A percentile compares a stretch with the other conserved stretches of the same genome.
Evolutionary conservation across 73 alveolate species (phyloP).

Genomic region (Paramecium bursaria): DNA sequence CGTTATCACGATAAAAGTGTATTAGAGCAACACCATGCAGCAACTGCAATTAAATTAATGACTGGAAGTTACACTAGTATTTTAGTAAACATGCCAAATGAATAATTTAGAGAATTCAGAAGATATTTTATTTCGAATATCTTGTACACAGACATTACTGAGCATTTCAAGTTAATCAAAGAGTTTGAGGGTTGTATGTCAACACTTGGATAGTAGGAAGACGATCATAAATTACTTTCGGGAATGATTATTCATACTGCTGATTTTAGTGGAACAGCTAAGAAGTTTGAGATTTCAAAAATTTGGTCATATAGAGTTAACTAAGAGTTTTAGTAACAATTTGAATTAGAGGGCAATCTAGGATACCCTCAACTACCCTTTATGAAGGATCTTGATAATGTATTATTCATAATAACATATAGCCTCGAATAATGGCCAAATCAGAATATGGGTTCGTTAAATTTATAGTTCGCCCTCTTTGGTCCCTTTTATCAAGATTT

Average conservation of each 20-base stretch:
- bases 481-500: slow-evolving; percentile 58
- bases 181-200: slow-evolving; percentile 41
- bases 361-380: slow-evolving; percentile 62
- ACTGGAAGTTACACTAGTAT: slow-evolving; percentile 70
- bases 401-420: not conserved
- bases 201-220: slow-evolving; percentile 13
- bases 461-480: slow-evolving; percentile 66
- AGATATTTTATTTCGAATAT: slow-evolving; percentile 77
- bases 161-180: slow-evolving; percentile 63
- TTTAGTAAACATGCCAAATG: slow-evolving; percentile 69
- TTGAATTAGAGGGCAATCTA: slow-evolving; percentile 58
- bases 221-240: slow-evolving; percentile 49
- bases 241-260: slow-evolving; percentile 70
- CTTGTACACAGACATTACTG: slow-evolving; percentile 77
- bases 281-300: slow-evolving; percentile 40
- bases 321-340: slow-evolving; percentile 59
- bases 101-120: slow-evolving; percentile 74
- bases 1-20: slow-evolving; percentile 91
- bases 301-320: slow-evolving; percentile 62
- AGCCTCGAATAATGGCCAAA: slow-evolving; percentile 64
- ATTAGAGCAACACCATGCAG: slow-evolving; percentile 91
- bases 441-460: slow-evolving; percentile 64
- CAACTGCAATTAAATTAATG: slow-evolving; percentile 84
- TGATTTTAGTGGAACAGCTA: slow-evolving; percentile 65
- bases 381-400: slow-evolving; percentile 68